Percentiles rank a stretch among this genome's conserved stretches.
Conservation (phyloP, 2,329 filamentous ascomycete genomes). For the Microdochium bolleyi region DNA sequence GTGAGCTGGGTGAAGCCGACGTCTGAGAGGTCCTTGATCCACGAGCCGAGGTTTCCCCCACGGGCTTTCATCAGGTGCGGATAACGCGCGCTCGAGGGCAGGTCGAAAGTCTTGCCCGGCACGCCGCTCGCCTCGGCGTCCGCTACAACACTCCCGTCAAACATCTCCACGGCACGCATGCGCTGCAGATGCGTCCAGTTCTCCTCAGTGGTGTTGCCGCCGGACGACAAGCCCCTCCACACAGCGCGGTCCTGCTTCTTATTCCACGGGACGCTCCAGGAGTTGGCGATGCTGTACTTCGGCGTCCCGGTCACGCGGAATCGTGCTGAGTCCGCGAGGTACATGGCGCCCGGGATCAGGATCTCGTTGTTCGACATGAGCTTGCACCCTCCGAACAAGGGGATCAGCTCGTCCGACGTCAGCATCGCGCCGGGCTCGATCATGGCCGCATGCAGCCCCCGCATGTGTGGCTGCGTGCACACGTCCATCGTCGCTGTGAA, state of each 20-base stretch:
- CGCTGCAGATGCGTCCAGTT: constrained; percentile 64
- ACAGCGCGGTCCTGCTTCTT: constrained; percentile 45
- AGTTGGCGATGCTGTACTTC: constrained; percentile 39
- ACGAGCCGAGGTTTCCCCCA: constrained; percentile 27
- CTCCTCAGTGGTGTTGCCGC: constrained; percentile 37
- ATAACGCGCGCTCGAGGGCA: constrained; percentile 23
- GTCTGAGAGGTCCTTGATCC: constrained; percentile 30
- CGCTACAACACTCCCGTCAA: constrained; percentile 51
- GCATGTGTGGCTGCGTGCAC: constrained; percentile 47
- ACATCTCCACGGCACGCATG: constrained; percentile 59
- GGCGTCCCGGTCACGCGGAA: constrained; percentile 15
- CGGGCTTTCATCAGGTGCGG: constrained; percentile 28
- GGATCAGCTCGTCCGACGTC: constrained; percentile 45
- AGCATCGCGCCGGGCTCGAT: constrained; percentile 43
- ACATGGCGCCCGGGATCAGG: constrained; percentile 57
- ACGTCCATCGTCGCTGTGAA: constrained; percentile 51
- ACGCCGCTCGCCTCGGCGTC: constrained; percentile 31
- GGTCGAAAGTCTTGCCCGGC: constrained; percentile 35
- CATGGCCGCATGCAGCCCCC: constrained; percentile 47
- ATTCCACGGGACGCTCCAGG: constrained; percentile 47
- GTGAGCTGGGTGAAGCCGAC: constrained; percentile 33
- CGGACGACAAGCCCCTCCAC: constrained; percentile 58
- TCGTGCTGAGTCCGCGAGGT: constrained; percentile 45
- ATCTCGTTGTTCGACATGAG: constrained; percentile 57
- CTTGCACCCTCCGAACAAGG: constrained; percentile 56